Evolutionary conservation across 352 stramenopile genomes (phyloP).

Genomic region (Aphanomyces astaci): DNA sequence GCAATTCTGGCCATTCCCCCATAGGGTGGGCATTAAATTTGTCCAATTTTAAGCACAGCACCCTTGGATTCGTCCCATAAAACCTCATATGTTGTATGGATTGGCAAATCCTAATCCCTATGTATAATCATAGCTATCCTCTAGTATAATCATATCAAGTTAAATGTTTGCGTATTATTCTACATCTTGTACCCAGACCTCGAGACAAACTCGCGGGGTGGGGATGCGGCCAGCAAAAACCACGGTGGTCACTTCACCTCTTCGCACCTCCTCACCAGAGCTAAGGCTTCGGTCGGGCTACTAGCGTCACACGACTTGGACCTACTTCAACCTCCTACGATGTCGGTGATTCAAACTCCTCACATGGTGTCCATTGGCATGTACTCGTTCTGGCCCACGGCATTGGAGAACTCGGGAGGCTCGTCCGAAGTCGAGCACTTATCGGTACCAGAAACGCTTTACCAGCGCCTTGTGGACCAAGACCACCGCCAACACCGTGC

Average conservation of each 20-base stretch:
- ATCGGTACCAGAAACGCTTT: constrained; percentile 11
- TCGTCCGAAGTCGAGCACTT: not conserved
- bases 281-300: not conserved
- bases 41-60: not conserved
- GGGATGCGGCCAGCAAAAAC: not conserved
- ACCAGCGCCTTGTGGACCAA: constrained; percentile 19
- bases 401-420: not conserved
- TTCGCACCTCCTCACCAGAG: not conserved
- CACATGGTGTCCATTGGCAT: constrained; percentile 23
- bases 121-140: no score
- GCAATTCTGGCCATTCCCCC: not conserved
- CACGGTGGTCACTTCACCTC: not conserved
- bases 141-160: not conserved
- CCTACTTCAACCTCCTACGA: not conserved
- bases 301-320: not conserved
- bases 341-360: constrained; percentile 7
- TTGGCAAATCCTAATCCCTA: no score
- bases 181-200: not conserved
- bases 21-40: not conserved
- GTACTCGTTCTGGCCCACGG: constrained; percentile 22
- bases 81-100: not conserved
- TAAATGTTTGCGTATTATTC: not conserved
- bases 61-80: not conserved
- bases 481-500: constrained; percentile 16
- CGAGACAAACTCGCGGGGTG: not conserved